Evolutionary conservation across 306 rosid species (phyloP), one percentile per base, ranked within the genome.

Genomic region (Crotalaria pallida): DNA sequence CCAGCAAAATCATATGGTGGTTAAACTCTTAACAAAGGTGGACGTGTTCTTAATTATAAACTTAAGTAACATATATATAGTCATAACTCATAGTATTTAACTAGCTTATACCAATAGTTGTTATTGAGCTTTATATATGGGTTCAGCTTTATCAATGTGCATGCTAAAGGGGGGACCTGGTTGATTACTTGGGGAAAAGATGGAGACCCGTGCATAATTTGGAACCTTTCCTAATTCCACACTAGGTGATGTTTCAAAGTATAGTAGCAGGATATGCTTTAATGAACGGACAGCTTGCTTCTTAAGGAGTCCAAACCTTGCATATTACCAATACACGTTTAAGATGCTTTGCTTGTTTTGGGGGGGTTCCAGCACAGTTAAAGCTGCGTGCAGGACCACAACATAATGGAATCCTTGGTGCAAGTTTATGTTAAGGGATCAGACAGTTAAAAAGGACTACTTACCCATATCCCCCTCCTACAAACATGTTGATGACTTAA

Each of bases 341-440:
- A 71, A 81, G 83, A 85, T 83, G 84, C 92, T 81, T 83, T 83
- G 77, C 90, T 80, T 81, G 82, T 87, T 79, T 83, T 79, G 84
- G 85, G 55, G 55, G 60, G 68, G 21, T 43, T 78, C 77, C 16
- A 38, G 65, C 73, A 74, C 70, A 69, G 77, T 71, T 80, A 83
- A 89, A 86, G 91, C 88, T 81, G 85, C 67, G 18, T 72, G 76
- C 68, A 79, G 87, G 84, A 79, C 90, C 90, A 77, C 61, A 66
- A 40, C 33, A 21, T 50, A 24, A 51, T 80, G 74, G 48, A 82
- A 82, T 75, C 38, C 56, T 58, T 64, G 80, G 63, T 82, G 80
- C 63, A 44, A 58, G 59, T 44, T 74, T 78, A 23, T 71, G 74
- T 63, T 50, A 55, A 69, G 77, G 23, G 59, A 69, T 79, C 27